Percentiles rank a stretch among this genome's conserved stretches.
phyloP scores from a whole-genome alignment of 306 rosid genomes.

The Ochetophila trinervis region DNA sequence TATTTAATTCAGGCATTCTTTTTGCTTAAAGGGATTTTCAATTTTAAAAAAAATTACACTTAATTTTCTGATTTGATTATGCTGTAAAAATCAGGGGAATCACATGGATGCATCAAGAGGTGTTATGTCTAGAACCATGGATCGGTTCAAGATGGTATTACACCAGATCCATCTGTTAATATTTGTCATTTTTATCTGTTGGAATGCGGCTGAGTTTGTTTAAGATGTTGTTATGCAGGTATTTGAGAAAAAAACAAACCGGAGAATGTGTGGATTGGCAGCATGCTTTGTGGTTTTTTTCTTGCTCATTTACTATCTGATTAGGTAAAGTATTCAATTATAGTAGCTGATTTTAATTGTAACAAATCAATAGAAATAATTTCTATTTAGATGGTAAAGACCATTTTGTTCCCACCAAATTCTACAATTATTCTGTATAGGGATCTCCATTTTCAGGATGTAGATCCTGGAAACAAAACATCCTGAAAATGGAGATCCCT shows the following conservation, averaged over 20 bases:
- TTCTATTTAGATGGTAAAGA: not conserved
- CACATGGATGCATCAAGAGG: slow-evolving; percentile 94
- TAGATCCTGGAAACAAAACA: too few relatives aligned
- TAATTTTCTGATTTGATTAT: slow-evolving; percentile 21
- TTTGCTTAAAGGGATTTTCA: not conserved
- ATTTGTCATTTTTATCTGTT: slow-evolving; percentile 18
- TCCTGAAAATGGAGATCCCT: not conserved
- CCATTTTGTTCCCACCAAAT: too few relatives aligned
- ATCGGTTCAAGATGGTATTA: slow-evolving; percentile 80
- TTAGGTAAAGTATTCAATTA: slow-evolving; percentile 50
- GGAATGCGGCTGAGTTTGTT: slow-evolving; percentile 18
- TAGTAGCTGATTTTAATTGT: not conserved
- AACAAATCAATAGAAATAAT: not conserved
- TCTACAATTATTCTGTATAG: too few relatives aligned
- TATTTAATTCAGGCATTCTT: not conserved
- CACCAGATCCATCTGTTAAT: slow-evolving; percentile 4
- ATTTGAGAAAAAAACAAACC: slow-evolving; percentile 75
- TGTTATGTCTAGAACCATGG: slow-evolving; percentile 91
- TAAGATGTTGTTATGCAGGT: slow-evolving; percentile 53
- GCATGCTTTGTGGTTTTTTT: slow-evolving; percentile 61
- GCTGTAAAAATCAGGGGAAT: slow-evolving; percentile 58
- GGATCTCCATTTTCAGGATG: not conserved
- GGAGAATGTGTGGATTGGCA: slow-evolving; percentile 67
- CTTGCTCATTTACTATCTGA: slow-evolving; percentile 61
- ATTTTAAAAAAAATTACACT: not conserved